phyloP scores from a whole-genome alignment of 2,329 filamentous ascomycete species.

The Exophiala viscosa region DNA sequence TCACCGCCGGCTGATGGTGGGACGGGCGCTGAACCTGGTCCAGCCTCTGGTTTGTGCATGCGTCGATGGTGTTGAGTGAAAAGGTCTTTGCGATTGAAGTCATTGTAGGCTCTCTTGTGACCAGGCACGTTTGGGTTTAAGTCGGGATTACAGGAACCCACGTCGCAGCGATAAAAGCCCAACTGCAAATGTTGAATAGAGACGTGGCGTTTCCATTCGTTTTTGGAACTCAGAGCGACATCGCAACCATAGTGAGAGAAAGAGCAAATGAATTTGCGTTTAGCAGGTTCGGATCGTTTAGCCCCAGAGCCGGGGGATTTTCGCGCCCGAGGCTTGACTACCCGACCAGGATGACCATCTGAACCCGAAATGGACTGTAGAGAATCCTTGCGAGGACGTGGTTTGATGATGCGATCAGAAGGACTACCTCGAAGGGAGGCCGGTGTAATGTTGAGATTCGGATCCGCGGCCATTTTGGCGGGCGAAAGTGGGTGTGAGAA shows the following conservation, averaged over 20 bases:
- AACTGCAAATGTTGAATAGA: slow-evolving; percentile 73
- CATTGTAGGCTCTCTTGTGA: slow-evolving; percentile 44
- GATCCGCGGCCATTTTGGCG: slow-evolving; percentile 20
- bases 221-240: slow-evolving; percentile 73
- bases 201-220: slow-evolving; percentile 94
- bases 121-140: slow-evolving; percentile 24
- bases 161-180: slow-evolving; percentile 71
- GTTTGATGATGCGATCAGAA: slow-evolving; percentile 27
- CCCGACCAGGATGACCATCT: slow-evolving; percentile 26
- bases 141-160: slow-evolving; percentile 52
- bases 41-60: slow-evolving; percentile 62
- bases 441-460: slow-evolving; percentile 23
- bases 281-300: slow-evolving; percentile 29
- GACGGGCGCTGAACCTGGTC: slow-evolving; percentile 22
- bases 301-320: slow-evolving; percentile 29
- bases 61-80: slow-evolving; percentile 84
- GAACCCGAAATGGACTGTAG: slow-evolving; percentile 27
- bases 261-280: slow-evolving; percentile 66
- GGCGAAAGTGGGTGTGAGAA: background rate
- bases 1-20: slow-evolving; percentile 21
- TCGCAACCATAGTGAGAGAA: slow-evolving; percentile 74
- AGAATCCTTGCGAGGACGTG: slow-evolving; percentile 27
- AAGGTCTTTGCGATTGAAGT: slow-evolving; percentile 89
- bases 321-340: slow-evolving; percentile 29
- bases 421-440: slow-evolving; percentile 25